These are phyloP conservation scores for Lachancea sp. DNA, from an alignment of 805 yeast genomes.

Conservation along the genomic window DNA sequence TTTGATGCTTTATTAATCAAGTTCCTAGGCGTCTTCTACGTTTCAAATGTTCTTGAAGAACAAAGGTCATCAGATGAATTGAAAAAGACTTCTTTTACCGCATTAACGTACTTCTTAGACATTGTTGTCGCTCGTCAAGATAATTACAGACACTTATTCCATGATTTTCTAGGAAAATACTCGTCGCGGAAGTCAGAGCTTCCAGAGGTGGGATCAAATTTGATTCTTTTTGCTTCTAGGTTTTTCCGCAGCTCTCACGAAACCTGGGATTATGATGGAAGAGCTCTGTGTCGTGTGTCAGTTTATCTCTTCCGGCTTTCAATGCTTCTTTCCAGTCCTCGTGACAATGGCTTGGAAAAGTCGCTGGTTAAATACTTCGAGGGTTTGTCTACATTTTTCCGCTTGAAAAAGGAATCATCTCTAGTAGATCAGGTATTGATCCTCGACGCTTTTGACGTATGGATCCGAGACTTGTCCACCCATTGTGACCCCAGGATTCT, in stretches of 20 bases:
- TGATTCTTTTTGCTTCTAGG: conserved; percentile 42
- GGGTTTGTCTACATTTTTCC: conserved; percentile 40
- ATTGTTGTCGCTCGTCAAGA: conserved; percentile 59
- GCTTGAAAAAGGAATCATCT: conserved; percentile 41
- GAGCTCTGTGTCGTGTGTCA: conserved; percentile 57
- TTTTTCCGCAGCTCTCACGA: conserved; percentile 44
- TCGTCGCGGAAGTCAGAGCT: conserved; percentile 25
- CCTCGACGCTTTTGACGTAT: conserved; percentile 53
- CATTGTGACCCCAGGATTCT: conserved; percentile 16
- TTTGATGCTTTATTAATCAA: conserved; percentile 50
- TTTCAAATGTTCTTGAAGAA: conserved; percentile 17
- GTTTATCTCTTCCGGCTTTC: conserved; percentile 45
- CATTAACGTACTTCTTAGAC: conserved; percentile 56
- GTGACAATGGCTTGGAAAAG: conserved; percentile 22
- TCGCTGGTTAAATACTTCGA: conserved; percentile 31
- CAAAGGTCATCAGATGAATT: conserved; percentile 22
- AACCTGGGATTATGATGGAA: conserved; percentile 57
- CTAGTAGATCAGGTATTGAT: conserved; percentile 58
- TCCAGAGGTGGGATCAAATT: conserved; percentile 46
- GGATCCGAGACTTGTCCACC: conserved; percentile 38
- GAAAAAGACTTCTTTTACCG: conserved; percentile 40
- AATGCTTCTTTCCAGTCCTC: conserved; percentile 21
- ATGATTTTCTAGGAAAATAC: conserved; percentile 36
- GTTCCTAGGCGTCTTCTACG: conserved; percentile 34
- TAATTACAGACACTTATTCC: conserved; percentile 52